Conservation (phyloP, 2,329 filamentous ascomycete genomes). For the Colletotrichum sp. region DNA sequence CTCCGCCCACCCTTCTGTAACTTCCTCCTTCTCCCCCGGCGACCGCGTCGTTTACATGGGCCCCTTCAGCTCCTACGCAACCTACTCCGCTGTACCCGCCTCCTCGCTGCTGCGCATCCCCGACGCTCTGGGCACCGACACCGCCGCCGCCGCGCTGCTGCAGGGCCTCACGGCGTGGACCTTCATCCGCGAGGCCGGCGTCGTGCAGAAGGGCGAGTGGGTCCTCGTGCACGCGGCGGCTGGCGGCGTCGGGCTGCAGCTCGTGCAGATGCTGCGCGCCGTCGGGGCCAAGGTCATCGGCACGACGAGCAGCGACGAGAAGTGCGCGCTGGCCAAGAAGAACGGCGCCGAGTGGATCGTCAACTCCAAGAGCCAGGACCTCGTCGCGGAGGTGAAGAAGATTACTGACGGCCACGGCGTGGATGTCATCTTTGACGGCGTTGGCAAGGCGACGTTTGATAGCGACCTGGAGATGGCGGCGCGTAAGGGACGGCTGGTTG, state of each 20-base stretch:
- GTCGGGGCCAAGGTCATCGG: constrained; percentile 82
- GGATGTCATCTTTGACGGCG: constrained; percentile 82
- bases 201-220: constrained; percentile 80
- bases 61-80: constrained; percentile 54
- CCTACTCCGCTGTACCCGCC: constrained; percentile 60
- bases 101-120: constrained; percentile 68
- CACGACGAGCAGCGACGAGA: constrained; percentile 76
- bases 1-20: constrained; percentile 57
- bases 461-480: constrained; percentile 75
- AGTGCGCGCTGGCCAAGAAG: constrained; percentile 70
- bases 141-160: constrained; percentile 73
- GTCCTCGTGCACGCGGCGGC: constrained; percentile 85
- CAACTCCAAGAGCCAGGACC: constrained; percentile 67
- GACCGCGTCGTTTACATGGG: constrained; percentile 76
- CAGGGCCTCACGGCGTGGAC: constrained; percentile 86
- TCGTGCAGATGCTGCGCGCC: constrained; percentile 75
- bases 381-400: constrained; percentile 65
- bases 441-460: constrained; percentile 87
- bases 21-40: constrained; percentile 61
- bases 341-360: constrained; percentile 76
- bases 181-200: constrained; percentile 76
- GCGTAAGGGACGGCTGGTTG: constrained; percentile 77
- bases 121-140: constrained; percentile 60
- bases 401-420: constrained; percentile 77
- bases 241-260: constrained; percentile 78